These are phyloP conservation scores for Fusarium chlamydosporum DNA, from an alignment of 2,329 filamentous ascomycete species.

Conservation along the genomic window DNA sequence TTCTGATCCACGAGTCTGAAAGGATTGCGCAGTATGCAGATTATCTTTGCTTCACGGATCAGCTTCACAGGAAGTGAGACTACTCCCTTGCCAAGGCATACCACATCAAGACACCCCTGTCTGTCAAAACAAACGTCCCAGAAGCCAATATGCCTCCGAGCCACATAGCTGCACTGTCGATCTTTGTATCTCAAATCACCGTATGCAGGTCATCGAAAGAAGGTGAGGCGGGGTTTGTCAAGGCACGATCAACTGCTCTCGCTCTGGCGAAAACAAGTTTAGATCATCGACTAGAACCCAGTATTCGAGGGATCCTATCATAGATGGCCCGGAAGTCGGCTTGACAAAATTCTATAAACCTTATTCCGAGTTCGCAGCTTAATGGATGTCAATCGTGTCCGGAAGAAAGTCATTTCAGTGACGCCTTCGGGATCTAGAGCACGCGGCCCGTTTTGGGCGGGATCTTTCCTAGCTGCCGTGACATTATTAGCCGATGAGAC, in stretches of 20 bases:
- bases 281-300: background rate
- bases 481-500: background rate
- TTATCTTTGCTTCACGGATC: background rate
- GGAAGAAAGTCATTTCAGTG: background rate
- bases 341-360: too few relatives aligned
- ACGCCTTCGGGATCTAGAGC: slow-evolving; percentile 8
- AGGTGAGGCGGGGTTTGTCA: background rate
- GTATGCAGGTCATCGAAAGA: slow-evolving; percentile 4
- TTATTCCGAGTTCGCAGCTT: slow-evolving; percentile 1
- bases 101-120: background rate
- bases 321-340: slow-evolving; percentile 1
- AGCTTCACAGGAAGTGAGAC: too few relatives aligned
- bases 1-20: background rate
- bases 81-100: background rate
- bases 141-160: background rate
- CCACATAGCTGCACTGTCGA: background rate
- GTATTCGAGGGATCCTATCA: background rate
- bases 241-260: background rate
- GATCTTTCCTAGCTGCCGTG: background rate
- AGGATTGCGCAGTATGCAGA: background rate
- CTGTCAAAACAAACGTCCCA: background rate
- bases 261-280: background rate
- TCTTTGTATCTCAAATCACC: background rate
- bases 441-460: slow-evolving; percentile 26
- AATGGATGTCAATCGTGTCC: background rate